Percentiles rank a stretch among this genome's conserved stretches.
Evolutionary conservation across 768 basidiomycete genomes (phyloP).

Genomic region (Russula sp.): DNA sequence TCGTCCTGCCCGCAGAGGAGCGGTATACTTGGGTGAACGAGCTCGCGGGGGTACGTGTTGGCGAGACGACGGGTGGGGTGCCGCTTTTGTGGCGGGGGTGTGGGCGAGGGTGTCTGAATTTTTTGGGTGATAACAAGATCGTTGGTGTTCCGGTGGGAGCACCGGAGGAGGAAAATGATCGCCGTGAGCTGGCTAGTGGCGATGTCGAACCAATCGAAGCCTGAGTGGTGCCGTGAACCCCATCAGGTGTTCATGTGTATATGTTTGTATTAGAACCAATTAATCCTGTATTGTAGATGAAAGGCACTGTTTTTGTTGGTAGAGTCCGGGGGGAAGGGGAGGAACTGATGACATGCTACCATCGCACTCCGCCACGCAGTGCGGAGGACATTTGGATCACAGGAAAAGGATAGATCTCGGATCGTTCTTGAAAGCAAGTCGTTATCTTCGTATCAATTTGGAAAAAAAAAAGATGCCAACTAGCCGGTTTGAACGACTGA

Average conservation of each 20-base stretch:
- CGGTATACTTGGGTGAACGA: slow-evolving; percentile 16
- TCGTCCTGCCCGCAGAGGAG: slow-evolving; percentile 16
- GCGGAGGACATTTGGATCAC: not conserved
- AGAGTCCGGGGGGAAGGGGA: not conserved
- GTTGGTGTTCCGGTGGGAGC: too few relatives aligned
- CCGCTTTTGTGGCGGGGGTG: slow-evolving; percentile 21
- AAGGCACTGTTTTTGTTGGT: not conserved
- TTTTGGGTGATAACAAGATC: not conserved
- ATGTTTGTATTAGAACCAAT: not conserved
- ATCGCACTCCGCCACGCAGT: not conserved
- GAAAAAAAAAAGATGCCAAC: slow-evolving; percentile 14
- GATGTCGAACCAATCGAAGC: not conserved
- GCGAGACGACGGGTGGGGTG: slow-evolving; percentile 17
- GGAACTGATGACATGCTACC: not conserved
- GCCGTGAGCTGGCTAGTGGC: not conserved
- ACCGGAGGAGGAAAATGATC: not conserved
- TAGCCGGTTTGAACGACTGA: slow-evolving; percentile 23
- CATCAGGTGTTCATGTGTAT: not conserved
- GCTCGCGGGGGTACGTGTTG: slow-evolving; percentile 17
- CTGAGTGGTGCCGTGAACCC: not conserved
- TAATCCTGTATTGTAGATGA: not conserved
- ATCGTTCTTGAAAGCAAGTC: not conserved
- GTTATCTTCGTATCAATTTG: not conserved
- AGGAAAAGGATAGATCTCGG: too few relatives aligned
- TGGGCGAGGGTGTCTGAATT: slow-evolving; percentile 15